Conservation (phyloP, 352 stramenopile genomes). For the Pythium vanterpoolii region DNA sequence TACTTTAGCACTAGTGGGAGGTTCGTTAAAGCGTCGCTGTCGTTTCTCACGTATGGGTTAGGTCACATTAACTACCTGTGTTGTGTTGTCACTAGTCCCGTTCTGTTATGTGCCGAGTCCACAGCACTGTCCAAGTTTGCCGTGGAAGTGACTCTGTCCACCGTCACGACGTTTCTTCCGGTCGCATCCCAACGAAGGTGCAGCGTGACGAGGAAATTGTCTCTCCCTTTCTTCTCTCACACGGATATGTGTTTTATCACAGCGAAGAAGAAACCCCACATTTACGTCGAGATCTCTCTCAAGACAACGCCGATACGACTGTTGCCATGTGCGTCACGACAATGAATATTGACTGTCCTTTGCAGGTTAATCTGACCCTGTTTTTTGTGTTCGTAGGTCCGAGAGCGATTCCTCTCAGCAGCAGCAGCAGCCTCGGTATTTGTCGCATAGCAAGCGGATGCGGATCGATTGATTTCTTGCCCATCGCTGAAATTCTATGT, state of each 20-base stretch:
- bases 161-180: constrained; percentile 76
- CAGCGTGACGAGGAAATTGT: neutral
- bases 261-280: constrained; percentile 17
- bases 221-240: neutral
- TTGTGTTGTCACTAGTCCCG: constrained; percentile 35
- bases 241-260: neutral
- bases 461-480: constrained; percentile 22
- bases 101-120: constrained; percentile 71
- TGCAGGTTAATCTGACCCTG: neutral
- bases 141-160: constrained; percentile 82
- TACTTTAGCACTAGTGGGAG: constrained; percentile 69
- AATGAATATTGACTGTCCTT: neutral
- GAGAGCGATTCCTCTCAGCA: constrained; percentile 48
- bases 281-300: neutral
- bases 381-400: constrained; percentile 3
- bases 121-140: constrained; percentile 63
- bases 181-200: constrained; percentile 55
- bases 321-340: neutral
- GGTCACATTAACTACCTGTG: too few relatives aligned
- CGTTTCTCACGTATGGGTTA: too few relatives aligned
- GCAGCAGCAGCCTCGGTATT: constrained; percentile 48
- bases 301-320: neutral
- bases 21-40: constrained; percentile 29
- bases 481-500: neutral
- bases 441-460: constrained; percentile 57